phyloP scores from a whole-genome alignment of 1,284 basidiomycete species.

The Heterobasidion parviporum region DNA sequence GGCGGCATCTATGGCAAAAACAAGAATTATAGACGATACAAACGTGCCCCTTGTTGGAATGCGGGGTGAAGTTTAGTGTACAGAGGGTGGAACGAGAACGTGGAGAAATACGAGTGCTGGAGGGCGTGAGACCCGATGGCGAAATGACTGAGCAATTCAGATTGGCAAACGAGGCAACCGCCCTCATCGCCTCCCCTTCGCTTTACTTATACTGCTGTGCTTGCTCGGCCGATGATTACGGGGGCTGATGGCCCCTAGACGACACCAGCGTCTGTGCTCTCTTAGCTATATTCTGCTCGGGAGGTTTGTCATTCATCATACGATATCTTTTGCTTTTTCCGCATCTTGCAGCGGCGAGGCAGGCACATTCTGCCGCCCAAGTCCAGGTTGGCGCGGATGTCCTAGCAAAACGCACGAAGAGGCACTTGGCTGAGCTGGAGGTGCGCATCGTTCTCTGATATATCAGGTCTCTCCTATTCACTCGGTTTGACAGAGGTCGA shows the following conservation, averaged over 20 bases:
- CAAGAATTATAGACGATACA: no score
- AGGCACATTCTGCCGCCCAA: conserved; percentile 24
- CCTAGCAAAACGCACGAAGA: conserved; percentile 63
- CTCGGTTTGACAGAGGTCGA: conserved; percentile 47
- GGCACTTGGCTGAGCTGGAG: conserved; percentile 77
- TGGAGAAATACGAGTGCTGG: neutral
- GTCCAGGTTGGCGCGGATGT: conserved; percentile 44
- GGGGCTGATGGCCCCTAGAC: conserved; percentile 12
- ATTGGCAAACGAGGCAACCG: no score
- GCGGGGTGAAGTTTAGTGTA: neutral
- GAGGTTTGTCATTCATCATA: neutral
- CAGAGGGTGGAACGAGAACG: neutral
- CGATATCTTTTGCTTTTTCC: conserved; percentile 7
- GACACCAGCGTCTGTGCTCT: conserved; percentile 5
- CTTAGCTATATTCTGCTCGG: neutral
- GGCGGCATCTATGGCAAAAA: conserved; percentile 6
- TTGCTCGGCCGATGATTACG: conserved; percentile 3
- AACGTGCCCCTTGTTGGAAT: neutral
- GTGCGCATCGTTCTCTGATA: conserved; percentile 27
- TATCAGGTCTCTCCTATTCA: neutral
- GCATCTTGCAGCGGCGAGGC: conserved; percentile 25
- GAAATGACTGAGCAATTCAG: neutral
- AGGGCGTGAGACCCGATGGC: conserved; percentile 13
- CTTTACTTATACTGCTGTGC: neutral
- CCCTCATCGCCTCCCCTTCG: neutral